These are phyloP conservation scores for Scutellaria barbata DNA, from an alignment of 257 asterid species.

Conservation along the genomic window DNA sequence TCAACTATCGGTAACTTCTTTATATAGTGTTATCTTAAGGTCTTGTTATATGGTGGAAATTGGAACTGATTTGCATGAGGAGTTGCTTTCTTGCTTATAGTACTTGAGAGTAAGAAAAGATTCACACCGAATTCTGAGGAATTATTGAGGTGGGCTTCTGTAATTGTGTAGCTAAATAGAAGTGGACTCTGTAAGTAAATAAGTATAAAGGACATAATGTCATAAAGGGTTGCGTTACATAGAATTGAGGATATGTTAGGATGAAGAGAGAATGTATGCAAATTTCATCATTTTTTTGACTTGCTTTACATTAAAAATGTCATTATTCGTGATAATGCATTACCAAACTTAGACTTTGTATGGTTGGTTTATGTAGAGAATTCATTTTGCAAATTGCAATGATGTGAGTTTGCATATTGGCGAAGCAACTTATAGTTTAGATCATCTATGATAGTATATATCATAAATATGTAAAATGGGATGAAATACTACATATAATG, in stretches of 20 bases:
- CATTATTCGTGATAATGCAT: constrained; percentile 31
- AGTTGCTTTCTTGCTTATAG: constrained; percentile 18
- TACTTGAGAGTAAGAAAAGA: not conserved
- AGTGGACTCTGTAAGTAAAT: constrained; percentile 40
- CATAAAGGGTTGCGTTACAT: constrained; percentile 8
- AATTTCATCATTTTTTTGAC: constrained; percentile 35
- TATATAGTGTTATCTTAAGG: not conserved
- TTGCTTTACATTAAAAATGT: constrained; percentile 35
- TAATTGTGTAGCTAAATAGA: not conserved
- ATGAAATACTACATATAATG: too few relatives aligned
- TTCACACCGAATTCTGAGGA: not conserved
- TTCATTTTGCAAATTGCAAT: constrained; percentile 16
- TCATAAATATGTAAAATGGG: too few relatives aligned
- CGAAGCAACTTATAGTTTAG: constrained; percentile 29
- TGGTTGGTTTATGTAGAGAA: constrained; percentile 28
- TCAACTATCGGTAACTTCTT: constrained; percentile 42
- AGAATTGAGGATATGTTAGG: constrained; percentile 10
- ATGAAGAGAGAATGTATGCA: constrained; percentile 22
- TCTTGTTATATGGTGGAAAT: constrained; percentile 10
- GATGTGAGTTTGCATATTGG: constrained; percentile 20
- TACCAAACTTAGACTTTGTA: constrained; percentile 21
- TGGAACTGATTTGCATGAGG: constrained; percentile 24
- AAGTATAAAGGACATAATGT: constrained; percentile 28
- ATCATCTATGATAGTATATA: too few relatives aligned
- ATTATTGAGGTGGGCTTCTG: not conserved